Percentiles rank a stretch among this genome's conserved stretches.
These are phyloP conservation scores for Claviceps sp. DNA, from an alignment of 2,329 filamentous ascomycete species.

Conservation along the genomic window DNA sequence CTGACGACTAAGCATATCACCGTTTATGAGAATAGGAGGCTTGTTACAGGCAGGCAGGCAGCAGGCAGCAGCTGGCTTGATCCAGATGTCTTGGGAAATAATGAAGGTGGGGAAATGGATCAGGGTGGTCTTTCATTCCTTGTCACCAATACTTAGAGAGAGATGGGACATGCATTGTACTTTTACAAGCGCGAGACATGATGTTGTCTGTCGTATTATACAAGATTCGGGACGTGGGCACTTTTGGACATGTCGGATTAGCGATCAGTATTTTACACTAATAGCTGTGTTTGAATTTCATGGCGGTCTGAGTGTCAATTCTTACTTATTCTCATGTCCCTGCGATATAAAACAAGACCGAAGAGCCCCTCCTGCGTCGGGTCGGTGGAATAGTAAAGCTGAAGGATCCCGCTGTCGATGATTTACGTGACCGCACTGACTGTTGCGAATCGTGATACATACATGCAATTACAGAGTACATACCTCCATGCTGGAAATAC, in stretches of 20 bases:
- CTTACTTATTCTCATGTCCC: too few species aligned
- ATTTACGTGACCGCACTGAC: too few species aligned
- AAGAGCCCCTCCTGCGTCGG: too few species aligned
- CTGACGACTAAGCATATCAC: conserved; percentile 3
- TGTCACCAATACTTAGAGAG: conserved; percentile 6
- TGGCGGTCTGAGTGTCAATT: not conserved
- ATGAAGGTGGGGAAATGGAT: conserved; percentile 1
- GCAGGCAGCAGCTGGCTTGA: not conserved
- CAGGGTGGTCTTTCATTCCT: not conserved
- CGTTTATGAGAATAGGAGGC: conserved; percentile 5
- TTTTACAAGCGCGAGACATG: conserved; percentile 8
- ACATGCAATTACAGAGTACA: too few species aligned
- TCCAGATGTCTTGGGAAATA: conserved; percentile 2
- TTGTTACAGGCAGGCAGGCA: conserved; percentile 1
- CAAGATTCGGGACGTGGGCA: conserved; percentile 1
- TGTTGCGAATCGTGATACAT: too few species aligned
- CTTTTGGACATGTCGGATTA: conserved; percentile 9
- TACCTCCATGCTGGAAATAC: too few species aligned
- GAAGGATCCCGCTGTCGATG: too few species aligned
- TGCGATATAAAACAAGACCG: too few species aligned
- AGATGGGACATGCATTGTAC: conserved; percentile 10
- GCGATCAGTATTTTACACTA: conserved; percentile 8
- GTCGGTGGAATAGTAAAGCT: too few species aligned
- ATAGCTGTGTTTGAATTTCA: not conserved
- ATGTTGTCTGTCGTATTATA: conserved; percentile 4